phyloP scores from a whole-genome alignment of 1,139 yeast species.

The Zygosaccharomyces pseudobailii region DNA sequence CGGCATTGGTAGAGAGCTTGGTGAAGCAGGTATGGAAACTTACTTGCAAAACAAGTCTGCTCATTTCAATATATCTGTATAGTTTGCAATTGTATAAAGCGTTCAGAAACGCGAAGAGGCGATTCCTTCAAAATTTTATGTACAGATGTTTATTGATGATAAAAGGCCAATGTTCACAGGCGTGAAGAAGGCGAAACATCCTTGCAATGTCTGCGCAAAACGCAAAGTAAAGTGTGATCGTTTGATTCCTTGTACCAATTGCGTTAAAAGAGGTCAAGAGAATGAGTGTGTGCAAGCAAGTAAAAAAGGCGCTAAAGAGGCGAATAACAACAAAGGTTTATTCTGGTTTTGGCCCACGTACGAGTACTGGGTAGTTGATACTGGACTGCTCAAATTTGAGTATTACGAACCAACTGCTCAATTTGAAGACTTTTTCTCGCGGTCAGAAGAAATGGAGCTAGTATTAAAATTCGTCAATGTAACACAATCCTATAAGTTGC shows the following conservation, averaged over 20 bases:
- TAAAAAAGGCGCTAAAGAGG: conserved; percentile 1
- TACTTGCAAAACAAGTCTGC: conserved; percentile 80
- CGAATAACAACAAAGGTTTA: neutral
- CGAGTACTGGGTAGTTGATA: conserved; percentile 28
- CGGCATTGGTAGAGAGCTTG: conserved; percentile 86
- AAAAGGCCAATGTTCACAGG: conserved; percentile 4
- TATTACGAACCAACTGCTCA: neutral
- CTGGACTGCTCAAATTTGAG: conserved; percentile 23
- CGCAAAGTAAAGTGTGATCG: conserved; percentile 35
- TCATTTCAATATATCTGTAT: conserved; percentile 47
- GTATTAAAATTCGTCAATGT: conserved; percentile 15
- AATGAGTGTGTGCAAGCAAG: conserved; percentile 22
- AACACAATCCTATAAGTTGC: conserved; percentile 22
- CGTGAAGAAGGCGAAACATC: conserved; percentile 15
- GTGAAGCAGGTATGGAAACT: conserved; percentile 70
- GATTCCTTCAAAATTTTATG: neutral
- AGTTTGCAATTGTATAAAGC: neutral
- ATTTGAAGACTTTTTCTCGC: conserved; percentile 8
- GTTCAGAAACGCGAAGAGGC: neutral
- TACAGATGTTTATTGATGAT: neutral
- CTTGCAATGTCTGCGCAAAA: conserved; percentile 26
- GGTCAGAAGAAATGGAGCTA: conserved; percentile 10
- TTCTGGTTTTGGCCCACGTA: conserved; percentile 28
- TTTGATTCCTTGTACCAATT: conserved; percentile 31
- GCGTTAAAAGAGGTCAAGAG: conserved; percentile 29